Percentiles rank a stretch among this genome's conserved stretches.
These are phyloP conservation scores for Colletotrichum sp. DNA, from an alignment of 2,329 filamentous ascomycete species.

Conservation along the genomic window DNA sequence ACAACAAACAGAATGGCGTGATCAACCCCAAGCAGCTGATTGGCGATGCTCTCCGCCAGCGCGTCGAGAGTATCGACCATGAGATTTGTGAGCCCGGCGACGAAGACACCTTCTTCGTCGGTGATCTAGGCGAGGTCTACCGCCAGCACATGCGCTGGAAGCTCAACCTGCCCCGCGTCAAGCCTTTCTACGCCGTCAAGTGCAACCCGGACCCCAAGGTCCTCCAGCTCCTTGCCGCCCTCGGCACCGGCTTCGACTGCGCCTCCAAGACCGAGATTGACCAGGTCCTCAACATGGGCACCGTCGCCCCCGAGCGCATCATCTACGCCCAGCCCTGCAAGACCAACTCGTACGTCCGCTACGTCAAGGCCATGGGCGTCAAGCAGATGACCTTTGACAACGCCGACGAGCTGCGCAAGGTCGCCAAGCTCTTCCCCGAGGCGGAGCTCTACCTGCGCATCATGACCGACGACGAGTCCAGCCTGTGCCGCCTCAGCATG, in stretches of 20 bases:
- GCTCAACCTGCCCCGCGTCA: conserved; percentile 87
- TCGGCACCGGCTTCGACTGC: conserved; percentile 97
- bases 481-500: conserved; percentile 91
- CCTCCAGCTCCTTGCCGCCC: conserved; percentile 81
- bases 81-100: conserved; percentile 90
- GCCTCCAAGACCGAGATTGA: conserved; percentile 98
- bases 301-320: conserved; percentile 82
- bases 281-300: conserved; percentile 81
- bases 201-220: conserved; percentile 96
- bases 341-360: conserved; percentile 96
- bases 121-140: conserved; percentile 97
- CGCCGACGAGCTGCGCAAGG: conserved; percentile 96
- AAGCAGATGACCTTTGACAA: conserved; percentile 99
- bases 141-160: conserved; percentile 99
- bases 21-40: conserved; percentile 78
- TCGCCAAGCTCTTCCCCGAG: conserved; percentile 86
- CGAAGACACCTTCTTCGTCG: conserved; percentile 98
- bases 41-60: conserved; percentile 83
- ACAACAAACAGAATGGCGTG: conserved; percentile 41
- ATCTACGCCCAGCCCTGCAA: conserved; percentile 99
- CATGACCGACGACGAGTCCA: conserved; percentile 93
- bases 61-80: conserved; percentile 83
- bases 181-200: conserved; percentile 98
- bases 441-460: conserved; percentile 95
- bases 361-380: conserved; percentile 82